Conservation (phyloP, 345 rosid species). For the Populus davidiana region DNA sequence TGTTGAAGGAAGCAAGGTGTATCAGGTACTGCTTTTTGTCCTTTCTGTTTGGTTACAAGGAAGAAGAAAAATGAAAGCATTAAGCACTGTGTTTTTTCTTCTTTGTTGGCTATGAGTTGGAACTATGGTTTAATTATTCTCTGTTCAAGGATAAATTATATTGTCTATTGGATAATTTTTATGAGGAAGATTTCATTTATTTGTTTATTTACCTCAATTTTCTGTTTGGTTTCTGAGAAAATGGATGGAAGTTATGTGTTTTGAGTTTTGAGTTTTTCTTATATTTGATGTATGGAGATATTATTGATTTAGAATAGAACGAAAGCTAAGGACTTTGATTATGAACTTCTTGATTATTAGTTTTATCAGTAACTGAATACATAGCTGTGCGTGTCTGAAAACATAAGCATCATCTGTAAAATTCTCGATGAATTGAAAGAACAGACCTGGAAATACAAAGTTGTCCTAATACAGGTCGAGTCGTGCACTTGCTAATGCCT, state of each 20-base stretch:
- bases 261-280: background rate
- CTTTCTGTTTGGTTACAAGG: slow-evolving; percentile 22
- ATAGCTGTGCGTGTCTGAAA: background rate
- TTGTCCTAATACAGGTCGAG: background rate
- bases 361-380: background rate
- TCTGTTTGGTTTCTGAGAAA: slow-evolving; percentile 25
- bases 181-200: background rate
- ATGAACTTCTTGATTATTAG: background rate
- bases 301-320: background rate
- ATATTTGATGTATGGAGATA: background rate
- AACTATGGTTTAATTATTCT: background rate
- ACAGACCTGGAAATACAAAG: background rate
- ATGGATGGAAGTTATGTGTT: background rate
- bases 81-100: background rate
- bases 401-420: background rate
- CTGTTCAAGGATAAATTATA: background rate
- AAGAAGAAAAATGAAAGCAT: slow-evolving; percentile 1
- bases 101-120: background rate
- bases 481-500: background rate
- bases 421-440: background rate
- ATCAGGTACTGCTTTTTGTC: slow-evolving; percentile 48
- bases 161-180: background rate
- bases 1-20: slow-evolving; percentile 74
- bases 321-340: background rate
- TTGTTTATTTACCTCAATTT: background rate